These are phyloP conservation scores for Naganishia albida DNA, from an alignment of 1,284 basidiomycete species.

Conservation along the genomic window DNA sequence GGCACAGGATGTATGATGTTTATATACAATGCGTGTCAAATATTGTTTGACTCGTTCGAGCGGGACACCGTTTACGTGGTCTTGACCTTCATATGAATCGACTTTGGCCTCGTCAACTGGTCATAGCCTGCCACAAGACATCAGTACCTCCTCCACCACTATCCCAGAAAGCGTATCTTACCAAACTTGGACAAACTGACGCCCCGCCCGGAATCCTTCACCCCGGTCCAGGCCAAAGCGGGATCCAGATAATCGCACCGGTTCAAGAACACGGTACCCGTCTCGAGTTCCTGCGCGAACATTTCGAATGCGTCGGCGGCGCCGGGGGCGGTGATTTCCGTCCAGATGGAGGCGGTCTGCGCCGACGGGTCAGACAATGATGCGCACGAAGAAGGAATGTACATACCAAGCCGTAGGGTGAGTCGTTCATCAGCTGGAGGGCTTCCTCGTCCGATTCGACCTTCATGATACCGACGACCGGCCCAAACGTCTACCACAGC, in stretches of 20 bases:
- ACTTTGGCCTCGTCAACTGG: slow-evolving; percentile 50
- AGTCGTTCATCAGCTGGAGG: slow-evolving; percentile 88
- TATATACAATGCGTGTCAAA: slow-evolving; percentile 1
- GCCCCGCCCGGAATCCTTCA: slow-evolving; percentile 88
- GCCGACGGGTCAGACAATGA: neutral
- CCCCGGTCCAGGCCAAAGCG: slow-evolving; percentile 88
- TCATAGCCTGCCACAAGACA: slow-evolving; percentile 43
- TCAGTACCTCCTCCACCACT: neutral
- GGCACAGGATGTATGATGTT: neutral
- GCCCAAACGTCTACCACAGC: slow-evolving; percentile 69
- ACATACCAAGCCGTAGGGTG: slow-evolving; percentile 73
- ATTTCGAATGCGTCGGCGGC: slow-evolving; percentile 69
- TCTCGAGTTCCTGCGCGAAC: slow-evolving; percentile 73
- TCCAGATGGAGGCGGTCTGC: slow-evolving; percentile 86
- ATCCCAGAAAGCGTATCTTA: slow-evolving; percentile 53
- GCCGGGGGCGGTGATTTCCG: slow-evolving; percentile 63
- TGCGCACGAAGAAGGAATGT: neutral
- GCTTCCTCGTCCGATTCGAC: slow-evolving; percentile 56
- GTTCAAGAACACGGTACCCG: slow-evolving; percentile 89
- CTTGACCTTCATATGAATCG: slow-evolving; percentile 39
- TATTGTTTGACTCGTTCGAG: neutral
- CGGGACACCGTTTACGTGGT: slow-evolving; percentile 14
- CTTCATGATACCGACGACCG: slow-evolving; percentile 86
- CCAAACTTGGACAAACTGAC: slow-evolving; percentile 85
- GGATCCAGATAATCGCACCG: slow-evolving; percentile 88